Evolutionary conservation across 306 rosid species (phyloP).

Genomic region (Pyrus pyrifolia): DNA sequence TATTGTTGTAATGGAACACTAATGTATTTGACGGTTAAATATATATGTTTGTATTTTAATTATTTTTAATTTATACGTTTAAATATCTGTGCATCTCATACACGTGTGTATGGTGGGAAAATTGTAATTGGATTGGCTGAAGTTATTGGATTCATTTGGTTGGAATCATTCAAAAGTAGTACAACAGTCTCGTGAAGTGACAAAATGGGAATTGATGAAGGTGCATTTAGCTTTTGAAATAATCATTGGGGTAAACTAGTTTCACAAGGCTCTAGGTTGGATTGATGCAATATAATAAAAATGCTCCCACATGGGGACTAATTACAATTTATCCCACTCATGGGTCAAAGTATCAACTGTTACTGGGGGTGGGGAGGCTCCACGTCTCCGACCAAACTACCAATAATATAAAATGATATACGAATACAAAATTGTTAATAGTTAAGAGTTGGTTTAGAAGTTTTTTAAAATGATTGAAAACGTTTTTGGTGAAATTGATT

Average conservation of each 20-base stretch:
- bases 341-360: background rate
- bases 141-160: background rate
- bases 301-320: background rate
- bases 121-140: background rate
- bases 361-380: no score
- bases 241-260: constrained; percentile 7
- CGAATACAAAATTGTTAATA: no score
- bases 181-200: background rate
- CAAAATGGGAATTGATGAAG: background rate
- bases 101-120: no score
- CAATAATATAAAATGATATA: no score
- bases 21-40: background rate
- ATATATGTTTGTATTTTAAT: no score
- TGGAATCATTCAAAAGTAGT: background rate
- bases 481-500: no score
- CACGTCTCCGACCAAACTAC: no score
- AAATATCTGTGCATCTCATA: background rate
- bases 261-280: constrained; percentile 16
- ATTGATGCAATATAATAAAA: background rate
- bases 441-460: no score
- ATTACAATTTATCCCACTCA: background rate
- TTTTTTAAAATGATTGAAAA: no score
- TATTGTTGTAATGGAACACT: background rate
- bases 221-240: background rate
- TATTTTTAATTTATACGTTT: no score